phyloP scores from a whole-genome alignment of 2,329 filamentous ascomycete genomes.

The Colletotrichum acutatum region DNA sequence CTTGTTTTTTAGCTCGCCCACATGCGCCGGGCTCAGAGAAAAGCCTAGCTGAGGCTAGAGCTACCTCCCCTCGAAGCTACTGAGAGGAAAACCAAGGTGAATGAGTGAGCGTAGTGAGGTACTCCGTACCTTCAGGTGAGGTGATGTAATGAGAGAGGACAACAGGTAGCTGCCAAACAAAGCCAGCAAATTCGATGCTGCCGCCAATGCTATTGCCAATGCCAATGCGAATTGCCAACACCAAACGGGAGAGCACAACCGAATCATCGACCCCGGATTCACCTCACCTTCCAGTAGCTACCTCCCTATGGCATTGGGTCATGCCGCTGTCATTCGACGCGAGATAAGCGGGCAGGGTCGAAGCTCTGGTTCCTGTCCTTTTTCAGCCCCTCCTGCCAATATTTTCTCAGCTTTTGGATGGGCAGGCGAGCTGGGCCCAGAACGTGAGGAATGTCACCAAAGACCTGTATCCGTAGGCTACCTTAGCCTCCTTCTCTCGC shows the following conservation, averaged over 20 bases:
- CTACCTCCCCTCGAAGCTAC: background rate
- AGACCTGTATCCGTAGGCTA: background rate
- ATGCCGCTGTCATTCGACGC: background rate
- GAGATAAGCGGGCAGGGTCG: constrained; percentile 5
- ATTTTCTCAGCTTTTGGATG: background rate
- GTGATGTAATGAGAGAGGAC: background rate
- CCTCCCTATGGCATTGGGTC: background rate
- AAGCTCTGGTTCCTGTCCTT: background rate
- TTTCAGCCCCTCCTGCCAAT: background rate
- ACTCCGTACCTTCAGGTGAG: background rate
- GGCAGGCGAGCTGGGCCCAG: background rate
- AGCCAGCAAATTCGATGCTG: background rate
- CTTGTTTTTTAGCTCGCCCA: background rate
- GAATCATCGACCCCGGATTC: background rate
- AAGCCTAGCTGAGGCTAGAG: no score
- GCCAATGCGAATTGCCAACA: background rate
- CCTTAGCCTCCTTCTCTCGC: background rate
- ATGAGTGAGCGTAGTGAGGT: background rate
- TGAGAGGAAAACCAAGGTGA: background rate
- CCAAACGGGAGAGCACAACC: background rate
- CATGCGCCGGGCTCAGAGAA: no score
- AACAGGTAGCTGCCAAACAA: background rate
- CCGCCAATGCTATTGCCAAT: background rate
- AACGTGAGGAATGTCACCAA: background rate
- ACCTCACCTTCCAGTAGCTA: background rate